Evolutionary conservation across 2,329 filamentous ascomycete species (phyloP).

Genomic region (Aquanectria penicillioides): DNA sequence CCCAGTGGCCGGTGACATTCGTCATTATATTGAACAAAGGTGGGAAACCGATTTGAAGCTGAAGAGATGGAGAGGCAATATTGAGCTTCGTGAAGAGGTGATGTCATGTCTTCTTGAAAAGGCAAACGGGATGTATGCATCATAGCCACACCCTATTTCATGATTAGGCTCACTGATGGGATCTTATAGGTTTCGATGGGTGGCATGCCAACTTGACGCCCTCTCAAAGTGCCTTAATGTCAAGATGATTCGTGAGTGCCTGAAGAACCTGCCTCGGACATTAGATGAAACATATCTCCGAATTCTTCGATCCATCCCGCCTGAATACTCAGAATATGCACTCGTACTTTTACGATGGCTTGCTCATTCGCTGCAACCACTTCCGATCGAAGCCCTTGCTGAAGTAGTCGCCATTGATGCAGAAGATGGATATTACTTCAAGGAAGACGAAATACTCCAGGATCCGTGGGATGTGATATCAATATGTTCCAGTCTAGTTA

Average conservation of each 20-base stretch:
- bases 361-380: background rate
- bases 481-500: no score
- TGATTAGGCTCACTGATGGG: background rate
- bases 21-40: no score
- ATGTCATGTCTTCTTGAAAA: background rate
- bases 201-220: background rate
- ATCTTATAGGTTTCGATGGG: slow-evolving; percentile 10
- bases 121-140: background rate
- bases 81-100: background rate
- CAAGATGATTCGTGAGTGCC: background rate
- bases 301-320: background rate
- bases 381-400: background rate
- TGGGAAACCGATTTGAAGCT: no score
- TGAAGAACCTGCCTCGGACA: background rate
- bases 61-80: no score
- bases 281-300: background rate
- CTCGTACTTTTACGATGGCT: background rate
- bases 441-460: background rate
- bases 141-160: background rate
- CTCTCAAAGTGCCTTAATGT: background rate
- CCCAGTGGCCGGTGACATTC: no score
- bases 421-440: background rate
- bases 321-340: background rate
- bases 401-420: background rate
- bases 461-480: slow-evolving; percentile 2